phyloP scores from a whole-genome alignment of 108 stramenopile genomes.

The Hondaea fermentalgiana region DNA sequence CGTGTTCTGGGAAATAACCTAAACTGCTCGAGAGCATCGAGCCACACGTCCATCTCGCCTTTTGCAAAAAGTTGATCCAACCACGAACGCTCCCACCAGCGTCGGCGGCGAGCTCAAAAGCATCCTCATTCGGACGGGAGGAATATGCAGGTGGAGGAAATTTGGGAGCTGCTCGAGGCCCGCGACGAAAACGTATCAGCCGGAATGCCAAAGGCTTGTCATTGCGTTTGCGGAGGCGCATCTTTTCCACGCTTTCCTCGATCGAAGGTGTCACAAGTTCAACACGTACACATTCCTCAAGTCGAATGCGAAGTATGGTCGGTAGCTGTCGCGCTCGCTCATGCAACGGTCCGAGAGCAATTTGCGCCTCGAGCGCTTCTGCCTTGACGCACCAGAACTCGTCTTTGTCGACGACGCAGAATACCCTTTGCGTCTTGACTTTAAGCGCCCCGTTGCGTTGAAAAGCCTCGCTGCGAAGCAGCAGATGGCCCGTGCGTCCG shows the following conservation, averaged over 20 bases:
- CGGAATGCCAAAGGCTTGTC: not conserved
- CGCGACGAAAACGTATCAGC: not conserved
- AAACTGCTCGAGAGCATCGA: not conserved
- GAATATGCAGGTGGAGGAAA: not conserved
- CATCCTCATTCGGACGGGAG: not conserved
- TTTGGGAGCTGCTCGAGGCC: not conserved
- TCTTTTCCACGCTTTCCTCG: not conserved
- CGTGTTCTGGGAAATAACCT: too few relatives aligned
- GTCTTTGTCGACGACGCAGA: not conserved
- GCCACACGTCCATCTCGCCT: not conserved
- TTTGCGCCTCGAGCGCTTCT: not conserved
- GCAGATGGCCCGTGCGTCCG: not conserved
- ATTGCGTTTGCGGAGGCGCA: not conserved
- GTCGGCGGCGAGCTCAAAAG: not conserved
- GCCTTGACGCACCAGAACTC: not conserved
- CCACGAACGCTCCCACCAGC: not conserved
- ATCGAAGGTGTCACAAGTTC: not conserved
- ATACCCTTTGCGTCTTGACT: not conserved
- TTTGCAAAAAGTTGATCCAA: not conserved
- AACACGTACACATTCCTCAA: not conserved
- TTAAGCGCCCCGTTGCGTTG: not conserved
- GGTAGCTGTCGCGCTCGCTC: not conserved
- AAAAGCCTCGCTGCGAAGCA: not conserved
- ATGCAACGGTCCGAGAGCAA: not conserved
- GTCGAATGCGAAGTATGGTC: not conserved